phyloP scores from a whole-genome alignment of 176 grass and related monocot species.

The Themeda triandra region DNA sequence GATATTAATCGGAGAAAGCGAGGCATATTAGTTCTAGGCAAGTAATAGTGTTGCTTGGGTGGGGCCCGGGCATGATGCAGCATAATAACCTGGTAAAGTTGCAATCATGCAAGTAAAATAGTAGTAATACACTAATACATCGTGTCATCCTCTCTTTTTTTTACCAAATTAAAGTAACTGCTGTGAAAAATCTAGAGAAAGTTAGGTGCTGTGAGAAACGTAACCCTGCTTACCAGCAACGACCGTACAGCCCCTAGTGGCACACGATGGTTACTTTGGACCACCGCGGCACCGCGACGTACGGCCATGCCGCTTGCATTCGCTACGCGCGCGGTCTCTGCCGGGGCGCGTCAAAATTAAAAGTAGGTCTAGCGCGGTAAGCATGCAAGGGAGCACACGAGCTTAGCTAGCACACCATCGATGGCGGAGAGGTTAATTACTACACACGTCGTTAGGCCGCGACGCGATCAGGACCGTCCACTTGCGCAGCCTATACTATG shows the following conservation, averaged over 20 bases:
- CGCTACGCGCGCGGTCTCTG: background rate
- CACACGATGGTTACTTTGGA: conserved; percentile 31
- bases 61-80: background rate
- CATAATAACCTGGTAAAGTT: background rate
- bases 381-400: no score
- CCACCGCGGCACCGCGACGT: background rate
- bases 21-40: background rate
- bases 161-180: background rate
- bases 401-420: no score
- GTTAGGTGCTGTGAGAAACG: background rate
- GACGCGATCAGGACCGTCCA: conserved; percentile 10
- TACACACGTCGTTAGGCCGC: conserved; percentile 5
- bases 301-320: background rate
- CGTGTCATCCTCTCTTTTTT: background rate
- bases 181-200: background rate
- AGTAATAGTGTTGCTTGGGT: background rate
- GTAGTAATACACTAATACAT: no score
- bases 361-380: background rate
- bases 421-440: no score
- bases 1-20: background rate
- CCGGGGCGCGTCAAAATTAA: conserved; percentile 35
- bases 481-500: conserved; percentile 16
- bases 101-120: conserved; percentile 29
- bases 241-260: background rate
- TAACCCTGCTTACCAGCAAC: no score